These are phyloP conservation scores for Fagopyrum tataricum DNA, from an alignment of 148 eudicot genomes.

Conservation along the genomic window DNA sequence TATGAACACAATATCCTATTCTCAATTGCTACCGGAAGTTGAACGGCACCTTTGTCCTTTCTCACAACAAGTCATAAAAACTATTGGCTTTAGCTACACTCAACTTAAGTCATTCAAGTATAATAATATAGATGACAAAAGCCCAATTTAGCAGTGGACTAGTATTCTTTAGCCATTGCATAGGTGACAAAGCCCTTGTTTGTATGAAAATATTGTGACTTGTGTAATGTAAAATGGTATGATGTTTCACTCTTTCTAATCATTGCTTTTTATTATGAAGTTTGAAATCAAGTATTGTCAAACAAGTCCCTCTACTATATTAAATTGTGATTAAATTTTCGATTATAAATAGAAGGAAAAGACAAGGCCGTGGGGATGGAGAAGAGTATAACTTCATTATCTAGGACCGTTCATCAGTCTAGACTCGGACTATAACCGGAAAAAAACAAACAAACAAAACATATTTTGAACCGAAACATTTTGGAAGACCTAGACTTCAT, in stretches of 20 bases:
- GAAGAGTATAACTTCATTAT: too few relatives aligned
- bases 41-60: slow-evolving; percentile 28
- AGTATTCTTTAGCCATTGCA: slow-evolving; percentile 45
- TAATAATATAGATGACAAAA: slow-evolving; percentile 29
- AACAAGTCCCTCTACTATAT: background rate
- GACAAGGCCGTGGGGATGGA: background rate
- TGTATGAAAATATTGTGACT: too few relatives aligned
- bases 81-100: slow-evolving; percentile 39
- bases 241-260: background rate
- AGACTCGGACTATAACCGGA: too few relatives aligned
- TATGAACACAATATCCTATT: too few relatives aligned
- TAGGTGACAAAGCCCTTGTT: too few relatives aligned
- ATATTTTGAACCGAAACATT: too few relatives aligned
- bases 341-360: background rate
- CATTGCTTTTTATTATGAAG: background rate
- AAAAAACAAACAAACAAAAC: too few relatives aligned
- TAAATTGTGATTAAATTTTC: background rate
- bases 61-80: slow-evolving; percentile 21
- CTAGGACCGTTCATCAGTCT: too few relatives aligned
- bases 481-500: too few relatives aligned
- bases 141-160: slow-evolving; percentile 29
- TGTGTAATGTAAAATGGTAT: background rate
- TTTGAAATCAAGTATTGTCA: background rate
- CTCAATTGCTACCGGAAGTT: too few relatives aligned
- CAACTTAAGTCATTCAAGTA: slow-evolving; percentile 42